Percentiles rank a stretch among this genome's conserved stretches.
Conservation (phyloP, 768 basidiomycete species). For the Hortiboletus flavorubellus region DNA sequence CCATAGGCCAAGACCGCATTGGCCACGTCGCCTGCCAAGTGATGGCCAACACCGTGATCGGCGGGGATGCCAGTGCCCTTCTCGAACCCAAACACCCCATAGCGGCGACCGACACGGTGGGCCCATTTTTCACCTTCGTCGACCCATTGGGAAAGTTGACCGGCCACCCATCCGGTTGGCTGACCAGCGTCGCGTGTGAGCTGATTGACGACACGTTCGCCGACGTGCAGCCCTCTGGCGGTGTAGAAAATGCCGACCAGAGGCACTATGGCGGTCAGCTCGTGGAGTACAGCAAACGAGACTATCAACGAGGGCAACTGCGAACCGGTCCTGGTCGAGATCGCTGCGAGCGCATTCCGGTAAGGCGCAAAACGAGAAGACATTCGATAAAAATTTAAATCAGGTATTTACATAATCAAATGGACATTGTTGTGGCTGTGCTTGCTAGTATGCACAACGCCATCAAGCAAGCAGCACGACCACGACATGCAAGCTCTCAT, state of each 20-base stretch:
- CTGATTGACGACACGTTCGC: slow-evolving; percentile 56
- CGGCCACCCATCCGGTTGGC: slow-evolving; percentile 39
- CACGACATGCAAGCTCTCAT: neutral
- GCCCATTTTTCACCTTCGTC: slow-evolving; percentile 75
- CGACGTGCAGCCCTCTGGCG: slow-evolving; percentile 63
- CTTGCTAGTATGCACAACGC: neutral
- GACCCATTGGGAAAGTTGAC: slow-evolving; percentile 56
- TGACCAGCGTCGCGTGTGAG: slow-evolving; percentile 24
- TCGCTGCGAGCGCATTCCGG: slow-evolving; percentile 49
- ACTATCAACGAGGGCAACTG: slow-evolving; percentile 72
- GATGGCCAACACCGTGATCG: slow-evolving; percentile 5
- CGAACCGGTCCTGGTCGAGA: slow-evolving; percentile 69
- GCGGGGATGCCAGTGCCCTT: slow-evolving; percentile 35
- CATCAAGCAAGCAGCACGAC: slow-evolving; percentile 8
- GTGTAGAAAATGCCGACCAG: slow-evolving; percentile 71
- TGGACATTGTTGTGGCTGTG: slow-evolving; percentile 12
- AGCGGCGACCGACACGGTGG: slow-evolving; percentile 64
- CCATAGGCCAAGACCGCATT: slow-evolving; percentile 83
- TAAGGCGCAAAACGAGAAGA: slow-evolving; percentile 42
- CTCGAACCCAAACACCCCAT: slow-evolving; percentile 79
- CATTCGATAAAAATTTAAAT: slow-evolving; percentile 13
- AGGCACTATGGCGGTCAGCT: slow-evolving; percentile 77
- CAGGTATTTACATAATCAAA: slow-evolving; percentile 21
- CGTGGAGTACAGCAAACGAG: slow-evolving; percentile 83
- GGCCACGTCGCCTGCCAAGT: slow-evolving; percentile 65